Evolutionary conservation across 352 stramenopile genomes (phyloP).

Genomic region (Plasmopara halstedii): DNA sequence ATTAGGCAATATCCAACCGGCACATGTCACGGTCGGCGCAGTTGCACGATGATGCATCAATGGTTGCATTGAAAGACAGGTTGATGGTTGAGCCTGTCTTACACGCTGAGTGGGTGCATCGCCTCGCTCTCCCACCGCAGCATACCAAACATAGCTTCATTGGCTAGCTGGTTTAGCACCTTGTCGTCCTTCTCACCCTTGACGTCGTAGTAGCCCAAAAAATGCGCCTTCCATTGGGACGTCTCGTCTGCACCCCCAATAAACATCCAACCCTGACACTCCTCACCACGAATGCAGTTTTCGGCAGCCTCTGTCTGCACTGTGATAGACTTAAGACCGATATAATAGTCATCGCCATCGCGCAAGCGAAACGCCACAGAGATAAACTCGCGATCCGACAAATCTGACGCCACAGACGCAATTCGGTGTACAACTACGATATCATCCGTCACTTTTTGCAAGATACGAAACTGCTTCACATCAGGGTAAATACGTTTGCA

Average conservation of each 20-base stretch:
- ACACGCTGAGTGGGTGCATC: constrained; percentile 73
- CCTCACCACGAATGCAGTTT: constrained; percentile 74
- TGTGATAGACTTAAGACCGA: constrained; percentile 65
- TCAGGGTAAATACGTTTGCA: constrained; percentile 80
- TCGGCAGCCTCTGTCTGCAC: constrained; percentile 65
- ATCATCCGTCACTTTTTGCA: constrained; percentile 80
- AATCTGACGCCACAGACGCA: constrained; percentile 58
- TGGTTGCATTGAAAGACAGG: not conserved
- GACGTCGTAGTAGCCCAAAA: constrained; percentile 75
- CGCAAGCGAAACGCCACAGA: constrained; percentile 66
- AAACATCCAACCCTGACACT: constrained; percentile 82
- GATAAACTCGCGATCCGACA: constrained; percentile 73
- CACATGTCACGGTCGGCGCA: too few species aligned
- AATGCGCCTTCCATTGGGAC: constrained; percentile 66
- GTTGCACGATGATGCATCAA: not conserved
- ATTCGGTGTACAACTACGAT: constrained; percentile 77
- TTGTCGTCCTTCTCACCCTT: constrained; percentile 83
- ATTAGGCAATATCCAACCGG: too few species aligned
- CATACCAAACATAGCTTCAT: constrained; percentile 83
- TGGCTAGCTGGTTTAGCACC: constrained; percentile 73
- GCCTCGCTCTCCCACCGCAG: constrained; percentile 81
- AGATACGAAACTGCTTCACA: constrained; percentile 74
- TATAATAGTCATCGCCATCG: constrained; percentile 73
- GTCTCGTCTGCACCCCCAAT: constrained; percentile 57
- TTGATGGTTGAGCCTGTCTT: constrained; percentile 4